Evolutionary conservation across 345 rosid species (phyloP), one percentile per base, ranked within the genome.

Genomic region (Camelina neglecta): DNA sequence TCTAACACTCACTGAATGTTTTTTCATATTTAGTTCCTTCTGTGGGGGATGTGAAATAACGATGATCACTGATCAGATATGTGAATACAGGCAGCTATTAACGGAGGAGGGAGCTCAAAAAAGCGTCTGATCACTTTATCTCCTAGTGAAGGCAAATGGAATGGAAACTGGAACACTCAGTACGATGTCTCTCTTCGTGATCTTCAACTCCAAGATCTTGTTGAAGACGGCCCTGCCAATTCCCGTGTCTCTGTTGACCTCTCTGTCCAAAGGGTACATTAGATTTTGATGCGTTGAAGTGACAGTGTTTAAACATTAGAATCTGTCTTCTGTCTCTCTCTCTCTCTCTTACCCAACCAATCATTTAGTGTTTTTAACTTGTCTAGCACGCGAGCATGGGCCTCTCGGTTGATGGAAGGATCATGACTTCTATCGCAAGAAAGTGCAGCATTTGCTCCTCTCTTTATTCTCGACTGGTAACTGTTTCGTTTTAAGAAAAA

Each of bases 361-460:
- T 79, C 42, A 24, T 47, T 33, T 41, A 60, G 12, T 38, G 39
- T 7, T 18, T 0, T 69, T 69, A 44, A 42, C 69, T 66, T 31
- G 4, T 42, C 2, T 81, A 93, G 97, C 98, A 93, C 79, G 98
- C 97, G 10, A 84, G 97, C 84, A 91, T 93, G 63, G 98, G 98
- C 1, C 84, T 91, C 50, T 91, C 97, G 0, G 85, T 93, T 54
- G 91, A 88, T 63, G 98, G 98, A 82, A 93, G 81, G 79, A 84
- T 91, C 76, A 5, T 67, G 9, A 82, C 96, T 3, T 78, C 86
- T 73, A 85, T 93, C 65, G 61, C 87, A 41, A 77, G 90, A 70
- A 90, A 82, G 74, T 91, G 98, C 67, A 76, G 86, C 82, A 83
- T 56, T 72, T 93, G 97, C 77, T 91, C 80, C 16, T 80, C 96